Evolutionary conservation across 345 rosid species (phyloP).

Genomic region (Eucalyptus tenuipes): DNA sequence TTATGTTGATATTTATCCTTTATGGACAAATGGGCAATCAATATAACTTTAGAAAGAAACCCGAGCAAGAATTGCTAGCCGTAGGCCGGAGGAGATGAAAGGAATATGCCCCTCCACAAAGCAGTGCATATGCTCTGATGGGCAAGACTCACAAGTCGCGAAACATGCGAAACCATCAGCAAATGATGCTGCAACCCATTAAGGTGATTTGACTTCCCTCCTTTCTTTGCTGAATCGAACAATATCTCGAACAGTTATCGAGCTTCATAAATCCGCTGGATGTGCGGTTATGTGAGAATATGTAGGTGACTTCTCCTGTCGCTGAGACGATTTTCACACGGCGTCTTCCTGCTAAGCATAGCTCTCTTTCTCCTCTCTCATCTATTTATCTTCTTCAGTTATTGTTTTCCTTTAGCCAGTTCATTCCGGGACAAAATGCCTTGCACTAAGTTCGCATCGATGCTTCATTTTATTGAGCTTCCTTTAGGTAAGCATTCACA

Average conservation of each 20-base stretch:
- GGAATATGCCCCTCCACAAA: constrained; percentile 78
- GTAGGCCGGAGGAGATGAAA: constrained; percentile 64
- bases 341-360: not conserved
- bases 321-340: not conserved
- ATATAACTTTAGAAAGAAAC: too few relatives aligned
- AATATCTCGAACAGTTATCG: not conserved
- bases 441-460: not conserved
- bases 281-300: not conserved
- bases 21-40: too few relatives aligned
- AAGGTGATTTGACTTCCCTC: constrained; percentile 36
- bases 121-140: constrained; percentile 83
- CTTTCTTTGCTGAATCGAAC: not conserved
- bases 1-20: too few relatives aligned
- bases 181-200: constrained; percentile 65
- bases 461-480: not conserved
- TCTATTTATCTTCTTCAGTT: not conserved
- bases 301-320: not conserved
- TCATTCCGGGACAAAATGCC: not conserved
- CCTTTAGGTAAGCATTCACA: not conserved
- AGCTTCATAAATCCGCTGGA: not conserved
- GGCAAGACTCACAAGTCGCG: constrained; percentile 70
- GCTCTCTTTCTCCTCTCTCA: not conserved
- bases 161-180: constrained; percentile 84
- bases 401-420: not conserved
- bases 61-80: too few relatives aligned